A percentile compares a stretch with the other conserved stretches of the same genome.
Conservation (phyloP, 2,329 filamentous ascomycete species). For the Magnaporthales sp. region DNA sequence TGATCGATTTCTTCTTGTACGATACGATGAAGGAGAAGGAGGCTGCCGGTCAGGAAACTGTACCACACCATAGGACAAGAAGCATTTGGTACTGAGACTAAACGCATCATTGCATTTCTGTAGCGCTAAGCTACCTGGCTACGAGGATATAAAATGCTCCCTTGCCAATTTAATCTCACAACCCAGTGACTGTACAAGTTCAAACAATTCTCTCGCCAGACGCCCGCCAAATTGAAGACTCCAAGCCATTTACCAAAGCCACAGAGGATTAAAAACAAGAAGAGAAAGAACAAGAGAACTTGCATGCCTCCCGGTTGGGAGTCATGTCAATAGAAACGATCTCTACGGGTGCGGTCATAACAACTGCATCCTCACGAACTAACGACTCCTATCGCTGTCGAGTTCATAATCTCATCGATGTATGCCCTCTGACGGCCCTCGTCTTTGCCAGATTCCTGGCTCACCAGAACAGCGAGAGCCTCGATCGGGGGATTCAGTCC, state of each 20-base stretch:
- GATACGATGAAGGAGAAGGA: conserved; percentile 88
- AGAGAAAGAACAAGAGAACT: too few species aligned
- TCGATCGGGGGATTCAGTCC: conserved; percentile 83
- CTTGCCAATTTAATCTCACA: not conserved
- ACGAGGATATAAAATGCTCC: not conserved
- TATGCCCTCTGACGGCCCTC: conserved; percentile 56
- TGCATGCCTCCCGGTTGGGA: too few species aligned
- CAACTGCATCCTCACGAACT: not conserved
- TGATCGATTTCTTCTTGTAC: conserved; percentile 97
- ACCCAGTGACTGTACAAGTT: not conserved
- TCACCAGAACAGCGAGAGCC: conserved; percentile 75
- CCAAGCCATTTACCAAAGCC: not conserved
- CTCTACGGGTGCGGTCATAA: too few species aligned
- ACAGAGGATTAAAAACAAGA: too few species aligned
- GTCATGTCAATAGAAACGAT: conserved; percentile 1
- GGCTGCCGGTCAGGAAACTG: conserved; percentile 44
- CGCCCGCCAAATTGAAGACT: not conserved
- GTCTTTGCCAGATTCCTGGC: conserved; percentile 45
- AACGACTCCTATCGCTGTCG: conserved; percentile 30
- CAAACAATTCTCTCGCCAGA: not conserved
- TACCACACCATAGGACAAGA: conserved; percentile 81
- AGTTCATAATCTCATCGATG: conserved; percentile 59
- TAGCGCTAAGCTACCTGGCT: not conserved
- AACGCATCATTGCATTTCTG: not conserved
- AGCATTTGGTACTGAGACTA: conserved; percentile 79